Evolutionary conservation across 2,329 filamentous ascomycete genomes (phyloP).

Genomic region (Xylaria sp.): DNA sequence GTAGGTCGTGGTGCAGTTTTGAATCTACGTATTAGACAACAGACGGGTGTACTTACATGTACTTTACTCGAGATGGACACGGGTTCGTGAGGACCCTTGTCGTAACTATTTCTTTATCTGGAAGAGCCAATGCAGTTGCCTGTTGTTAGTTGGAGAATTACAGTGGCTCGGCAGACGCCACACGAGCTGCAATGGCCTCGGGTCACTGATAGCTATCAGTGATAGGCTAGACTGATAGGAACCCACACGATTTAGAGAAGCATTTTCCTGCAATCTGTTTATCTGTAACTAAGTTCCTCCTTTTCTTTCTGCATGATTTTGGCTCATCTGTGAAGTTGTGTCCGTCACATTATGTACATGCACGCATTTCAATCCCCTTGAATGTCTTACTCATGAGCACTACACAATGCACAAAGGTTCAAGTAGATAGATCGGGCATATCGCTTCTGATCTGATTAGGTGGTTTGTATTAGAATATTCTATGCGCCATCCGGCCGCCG

Average conservation of each 20-base stretch:
- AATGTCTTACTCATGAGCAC: background rate
- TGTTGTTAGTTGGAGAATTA: background rate
- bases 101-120: conserved; percentile 16
- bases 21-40: background rate
- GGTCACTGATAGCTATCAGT: conserved; percentile 1
- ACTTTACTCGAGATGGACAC: conserved; percentile 23
- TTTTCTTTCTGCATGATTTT: background rate
- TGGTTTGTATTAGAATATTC: conserved; percentile 11
- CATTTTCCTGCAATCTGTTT: background rate
- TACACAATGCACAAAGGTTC: background rate
- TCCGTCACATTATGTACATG: background rate
- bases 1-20: conserved; percentile 9
- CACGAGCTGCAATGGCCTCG: conserved; percentile 11
- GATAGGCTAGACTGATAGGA: background rate
- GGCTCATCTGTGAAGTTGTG: background rate
- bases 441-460: background rate
- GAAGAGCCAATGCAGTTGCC: conserved; percentile 1
- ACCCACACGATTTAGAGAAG: background rate
- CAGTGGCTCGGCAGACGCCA: conserved; percentile 26
- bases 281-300: background rate
- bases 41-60: background rate
- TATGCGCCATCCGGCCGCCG: background rate
- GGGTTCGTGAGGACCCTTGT: conserved; percentile 31
- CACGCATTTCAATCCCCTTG: background rate
- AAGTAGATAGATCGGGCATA: background rate